Evolutionary conservation across 495 filamentous ascomycete species (phyloP).

Genomic region (Pseudoneurospora amorphoporcata): DNA sequence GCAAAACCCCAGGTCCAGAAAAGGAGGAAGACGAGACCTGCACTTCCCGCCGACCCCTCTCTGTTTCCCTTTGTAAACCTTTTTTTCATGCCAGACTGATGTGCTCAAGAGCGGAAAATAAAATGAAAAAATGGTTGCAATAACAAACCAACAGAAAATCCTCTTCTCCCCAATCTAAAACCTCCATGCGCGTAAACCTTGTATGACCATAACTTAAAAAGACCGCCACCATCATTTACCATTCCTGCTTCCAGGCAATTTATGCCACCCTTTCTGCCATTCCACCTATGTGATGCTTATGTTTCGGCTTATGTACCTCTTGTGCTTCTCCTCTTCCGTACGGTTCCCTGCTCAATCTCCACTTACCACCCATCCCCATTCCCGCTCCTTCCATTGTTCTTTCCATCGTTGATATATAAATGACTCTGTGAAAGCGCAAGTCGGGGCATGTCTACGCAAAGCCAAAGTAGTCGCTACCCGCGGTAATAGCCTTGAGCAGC

Average conservation of each 20-base stretch:
- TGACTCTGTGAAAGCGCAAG: too few species aligned
- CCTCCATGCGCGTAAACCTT: not conserved
- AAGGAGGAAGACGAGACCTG: not conserved
- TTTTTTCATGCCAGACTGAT: not conserved
- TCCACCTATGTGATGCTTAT: not conserved
- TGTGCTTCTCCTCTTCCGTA: not conserved
- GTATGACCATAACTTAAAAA: not conserved
- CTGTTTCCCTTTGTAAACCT: not conserved
- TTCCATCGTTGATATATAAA: too few species aligned
- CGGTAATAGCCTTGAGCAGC: conserved; percentile 86
- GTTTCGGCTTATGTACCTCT: not conserved
- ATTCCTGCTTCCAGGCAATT: not conserved
- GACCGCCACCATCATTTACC: not conserved
- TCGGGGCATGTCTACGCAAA: conserved; percentile 56
- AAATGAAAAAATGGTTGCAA: not conserved
- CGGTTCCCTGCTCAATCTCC: not conserved
- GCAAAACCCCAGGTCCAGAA: not conserved
- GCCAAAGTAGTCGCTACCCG: conserved; percentile 95
- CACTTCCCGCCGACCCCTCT: not conserved
- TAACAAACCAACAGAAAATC: not conserved
- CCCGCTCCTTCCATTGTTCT: too few species aligned
- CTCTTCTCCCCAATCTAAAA: not conserved
- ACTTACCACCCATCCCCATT: not conserved
- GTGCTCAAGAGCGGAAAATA: not conserved
- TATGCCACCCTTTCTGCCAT: not conserved